Evolutionary conservation across 2,329 filamentous ascomycete species (phyloP).

Genomic region (Verticillium alfalfae): DNA sequence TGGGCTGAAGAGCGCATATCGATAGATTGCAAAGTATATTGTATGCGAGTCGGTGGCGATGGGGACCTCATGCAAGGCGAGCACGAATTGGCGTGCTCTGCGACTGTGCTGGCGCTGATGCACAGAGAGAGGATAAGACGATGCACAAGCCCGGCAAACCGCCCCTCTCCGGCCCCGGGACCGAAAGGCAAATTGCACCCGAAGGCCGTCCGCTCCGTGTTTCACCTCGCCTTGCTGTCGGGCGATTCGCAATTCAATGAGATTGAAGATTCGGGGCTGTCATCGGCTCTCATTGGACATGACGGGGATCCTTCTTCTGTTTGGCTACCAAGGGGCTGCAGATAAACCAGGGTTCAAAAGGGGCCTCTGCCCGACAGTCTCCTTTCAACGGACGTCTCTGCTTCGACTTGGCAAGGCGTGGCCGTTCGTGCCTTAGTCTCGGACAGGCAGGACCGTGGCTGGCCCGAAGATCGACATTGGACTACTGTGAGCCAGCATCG

Average conservation of each 20-base stretch:
- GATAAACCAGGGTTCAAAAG: not conserved
- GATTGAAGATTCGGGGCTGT: not conserved
- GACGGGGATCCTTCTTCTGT: not conserved
- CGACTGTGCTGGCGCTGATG: not conserved
- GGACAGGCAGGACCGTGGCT: not conserved
- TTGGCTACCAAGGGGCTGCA: not conserved
- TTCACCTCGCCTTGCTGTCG: not conserved
- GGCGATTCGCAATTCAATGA: not conserved
- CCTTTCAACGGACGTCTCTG: not conserved
- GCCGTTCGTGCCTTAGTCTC: not conserved
- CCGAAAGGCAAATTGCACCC: not conserved
- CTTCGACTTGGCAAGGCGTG: not conserved
- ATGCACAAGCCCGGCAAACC: not conserved
- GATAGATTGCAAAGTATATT: not conserved
- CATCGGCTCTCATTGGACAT: not conserved
- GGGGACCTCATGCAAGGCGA: not conserved
- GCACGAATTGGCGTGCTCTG: not conserved
- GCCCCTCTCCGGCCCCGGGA: not conserved
- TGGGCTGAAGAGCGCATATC: not conserved
- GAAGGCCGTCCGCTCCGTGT: not conserved
- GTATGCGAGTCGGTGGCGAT: not conserved
- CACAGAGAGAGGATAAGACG: not conserved
- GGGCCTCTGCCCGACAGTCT: not conserved
- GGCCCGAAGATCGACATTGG: not conserved
- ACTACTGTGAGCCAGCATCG: not conserved